Conservation (phyloP, 78 protist species). For the Tieghemostelium lacteum region DNA sequence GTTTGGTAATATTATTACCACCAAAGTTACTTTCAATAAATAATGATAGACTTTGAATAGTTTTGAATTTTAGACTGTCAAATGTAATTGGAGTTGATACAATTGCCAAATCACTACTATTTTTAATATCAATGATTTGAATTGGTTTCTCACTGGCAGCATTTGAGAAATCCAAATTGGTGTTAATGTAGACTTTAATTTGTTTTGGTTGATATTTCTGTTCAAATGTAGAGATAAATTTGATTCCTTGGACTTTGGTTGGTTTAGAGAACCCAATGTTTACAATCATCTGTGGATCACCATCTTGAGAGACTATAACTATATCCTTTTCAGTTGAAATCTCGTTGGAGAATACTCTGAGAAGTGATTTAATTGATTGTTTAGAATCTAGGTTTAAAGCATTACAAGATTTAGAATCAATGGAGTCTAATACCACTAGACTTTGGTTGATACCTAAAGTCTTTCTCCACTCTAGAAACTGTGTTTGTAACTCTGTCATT, state of each 20-base stretch:
- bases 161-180: not conserved
- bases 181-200: not conserved
- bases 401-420: conserved; percentile 4
- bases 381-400: conserved; percentile 11
- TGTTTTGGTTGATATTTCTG: not conserved
- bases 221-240: conserved; percentile 15
- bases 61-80: too few relatives aligned
- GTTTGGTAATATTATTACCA: not conserved
- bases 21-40: not conserved
- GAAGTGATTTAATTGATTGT: not conserved
- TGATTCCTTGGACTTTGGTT: not conserved
- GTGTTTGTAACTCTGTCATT: not conserved
- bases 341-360: conserved; percentile 26
- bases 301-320: not conserved
- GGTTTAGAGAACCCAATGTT: conserved; percentile 26
- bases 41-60: not conserved
- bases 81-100: not conserved
- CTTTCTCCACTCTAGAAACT: conserved; percentile 45
- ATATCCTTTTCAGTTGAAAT: not conserved
- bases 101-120: not conserved
- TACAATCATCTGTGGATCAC: conserved; percentile 33
- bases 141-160: not conserved
- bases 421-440: conserved; percentile 5
- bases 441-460: not conserved
- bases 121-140: not conserved